Evolutionary conservation across 192 early-diverging fungal species (phyloP), one percentile per base, ranked within the genome.

Genomic region (Spinellus fusiger): DNA sequence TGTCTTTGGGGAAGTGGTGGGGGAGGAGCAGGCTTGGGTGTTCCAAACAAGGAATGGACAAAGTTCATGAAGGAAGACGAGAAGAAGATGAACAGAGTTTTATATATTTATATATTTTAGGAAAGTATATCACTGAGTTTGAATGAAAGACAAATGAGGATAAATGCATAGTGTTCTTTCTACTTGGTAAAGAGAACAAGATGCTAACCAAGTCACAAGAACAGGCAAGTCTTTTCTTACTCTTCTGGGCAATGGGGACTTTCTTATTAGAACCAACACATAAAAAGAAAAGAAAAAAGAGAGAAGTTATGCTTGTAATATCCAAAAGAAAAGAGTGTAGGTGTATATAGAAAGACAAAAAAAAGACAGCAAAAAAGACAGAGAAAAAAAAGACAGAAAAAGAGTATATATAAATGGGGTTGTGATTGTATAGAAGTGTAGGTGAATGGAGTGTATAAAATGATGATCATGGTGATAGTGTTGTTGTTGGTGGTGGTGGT

Each of bases 1-100:
- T 29, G 18, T 32, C 10, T 18, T 50, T 50, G 16, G 16, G 32
- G 32, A n/a, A 33, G 1, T 54, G 59, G 20, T 23, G n/a, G 16
- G 8, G 59, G 33, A 34, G 48, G 25, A 13, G 29, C 26, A 23
- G 59, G 27, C 27, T 61, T 61, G 29, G 49, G 49, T 26, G 35
- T 34, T 27, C 59, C 59, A 50, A 61, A 61, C 34, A 61, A 50
- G 3, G 59, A 61, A 25, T 46, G 22, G 18, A 61, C 20, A 16
- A 29, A 51, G 32, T 61, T 49, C 59, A 61, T 60, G 28, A 28
- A 51, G 20, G 25, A 51, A 20, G 27, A 27, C 13, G 27, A 54
- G 33, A 16, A 54, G 6, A 54, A n/a, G 7, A n/a, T 32, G 32
- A 9, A 55, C 13, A 32, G 20, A 35, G 32, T 32, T 26, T 18